Conservation (phyloP, 495 filamentous ascomycete species). For the Articulospora tetracladia region DNA sequence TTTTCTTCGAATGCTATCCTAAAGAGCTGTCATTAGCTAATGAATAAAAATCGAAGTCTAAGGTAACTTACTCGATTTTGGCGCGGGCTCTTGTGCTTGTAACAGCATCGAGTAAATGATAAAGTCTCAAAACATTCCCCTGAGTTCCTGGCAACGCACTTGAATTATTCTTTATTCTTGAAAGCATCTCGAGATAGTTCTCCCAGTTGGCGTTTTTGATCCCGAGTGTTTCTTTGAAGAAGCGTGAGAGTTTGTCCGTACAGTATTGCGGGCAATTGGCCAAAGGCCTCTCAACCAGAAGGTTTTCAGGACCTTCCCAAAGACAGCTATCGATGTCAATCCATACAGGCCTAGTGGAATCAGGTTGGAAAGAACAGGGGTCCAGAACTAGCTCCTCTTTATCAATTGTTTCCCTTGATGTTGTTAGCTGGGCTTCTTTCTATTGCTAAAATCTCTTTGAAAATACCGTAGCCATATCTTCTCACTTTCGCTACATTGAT, state of each 20-base stretch:
- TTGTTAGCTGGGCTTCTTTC: neutral
- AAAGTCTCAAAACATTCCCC: neutral
- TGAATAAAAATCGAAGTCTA: slow-evolving; percentile 1
- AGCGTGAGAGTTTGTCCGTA: neutral
- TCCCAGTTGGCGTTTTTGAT: slow-evolving; percentile 11
- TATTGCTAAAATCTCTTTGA: neutral
- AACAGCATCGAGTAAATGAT: too few relatives aligned
- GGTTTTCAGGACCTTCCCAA: slow-evolving; percentile 12
- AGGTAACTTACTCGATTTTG: too few relatives aligned
- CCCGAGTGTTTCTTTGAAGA: slow-evolving; percentile 6
- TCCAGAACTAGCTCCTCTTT: slow-evolving; percentile 2
- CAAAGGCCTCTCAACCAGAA: slow-evolving; percentile 10
- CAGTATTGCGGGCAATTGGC: neutral
- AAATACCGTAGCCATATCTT: neutral
- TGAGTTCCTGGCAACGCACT: neutral
- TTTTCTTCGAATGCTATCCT: slow-evolving; percentile 8
- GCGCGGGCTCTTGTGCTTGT: too few relatives aligned
- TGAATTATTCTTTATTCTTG: neutral
- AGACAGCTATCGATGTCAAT: neutral
- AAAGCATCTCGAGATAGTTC: slow-evolving; percentile 3
- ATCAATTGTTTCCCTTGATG: slow-evolving; percentile 1
- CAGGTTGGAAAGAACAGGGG: neutral
- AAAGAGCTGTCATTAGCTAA: neutral
- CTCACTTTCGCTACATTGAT: slow-evolving; percentile 6
- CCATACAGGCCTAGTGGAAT: slow-evolving; percentile 1